Evolutionary conservation across 495 filamentous ascomycete genomes (phyloP), one percentile per base, ranked within the genome.

Genomic region (Talaromyces liani): DNA sequence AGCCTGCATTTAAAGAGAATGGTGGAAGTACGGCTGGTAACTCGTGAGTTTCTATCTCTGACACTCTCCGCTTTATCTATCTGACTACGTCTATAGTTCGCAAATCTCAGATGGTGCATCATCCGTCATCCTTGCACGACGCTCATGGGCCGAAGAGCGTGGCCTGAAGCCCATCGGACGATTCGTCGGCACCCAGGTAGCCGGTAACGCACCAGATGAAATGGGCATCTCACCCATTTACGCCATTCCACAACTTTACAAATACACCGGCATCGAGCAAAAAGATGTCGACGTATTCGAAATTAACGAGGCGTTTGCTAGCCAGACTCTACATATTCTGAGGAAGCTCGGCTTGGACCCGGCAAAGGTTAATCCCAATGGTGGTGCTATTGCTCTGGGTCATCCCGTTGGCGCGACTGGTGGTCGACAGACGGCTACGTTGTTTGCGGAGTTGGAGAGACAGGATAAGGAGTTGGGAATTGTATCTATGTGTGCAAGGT

Each of bases 241-340:
- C 58, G 92, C 90, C 59, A 92, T 96, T 67, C 90, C 88, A 58
- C 94, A 93, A 79, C 79, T 96, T 20, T 81, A 93, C 56, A 75
- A 75, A 65, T 86, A 92, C 75, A 83, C 82, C 79, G 82, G 84
- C 64, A 72, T 96, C 66, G 80, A 80, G 6, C 74, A 92, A 14
- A 79, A 85, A 57, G 92, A 96, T 62, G 79, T 90, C 58, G 92
- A 94, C 67, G 77, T 96, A 14, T 81, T 93, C 63, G 92, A 96
- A 80, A 72, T 96, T 68, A 96, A 96, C 73, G 92, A 96, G 82
- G 92, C 92, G 0, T 96, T 96, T 68, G 91, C 91, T 14, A 89
- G 85, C 60, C 94, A 95, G 90, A 89, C 88, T 2, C 88, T 94
- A 7, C 92, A 94, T 78, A 92, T 89, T 75, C 73, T 86, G 24